Evolutionary conservation across 306 rosid genomes (phyloP).

Genomic region (Cicer arietinum): DNA sequence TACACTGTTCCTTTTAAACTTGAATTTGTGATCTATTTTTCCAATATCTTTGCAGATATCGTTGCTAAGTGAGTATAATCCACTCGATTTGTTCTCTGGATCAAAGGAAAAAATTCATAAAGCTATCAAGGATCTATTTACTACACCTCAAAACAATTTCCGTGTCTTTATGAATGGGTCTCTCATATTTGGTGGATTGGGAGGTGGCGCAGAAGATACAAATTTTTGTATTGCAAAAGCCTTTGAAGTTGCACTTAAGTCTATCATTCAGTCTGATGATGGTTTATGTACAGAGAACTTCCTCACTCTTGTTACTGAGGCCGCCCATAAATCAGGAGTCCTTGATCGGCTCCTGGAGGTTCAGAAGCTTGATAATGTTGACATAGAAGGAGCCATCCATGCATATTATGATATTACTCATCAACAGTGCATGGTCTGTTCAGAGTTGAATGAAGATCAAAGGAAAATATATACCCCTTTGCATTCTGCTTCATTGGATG

Average conservation of each 20-base stretch:
- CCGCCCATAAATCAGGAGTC: constrained; percentile 64
- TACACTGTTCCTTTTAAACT: constrained; percentile 8
- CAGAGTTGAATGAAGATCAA: constrained; percentile 59
- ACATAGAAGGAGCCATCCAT: constrained; percentile 93
- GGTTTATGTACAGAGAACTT: constrained; percentile 66
- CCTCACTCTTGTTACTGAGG: constrained; percentile 74
- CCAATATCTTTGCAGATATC: constrained; percentile 64
- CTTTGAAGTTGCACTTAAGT: constrained; percentile 84
- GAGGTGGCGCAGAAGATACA: constrained; percentile 73
- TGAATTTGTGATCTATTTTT: constrained; percentile 36
- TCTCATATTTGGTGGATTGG: constrained; percentile 82
- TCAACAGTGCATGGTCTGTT: constrained; percentile 75
- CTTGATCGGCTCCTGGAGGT: constrained; percentile 75
- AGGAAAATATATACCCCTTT: constrained; percentile 56
- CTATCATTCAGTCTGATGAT: constrained; percentile 62
- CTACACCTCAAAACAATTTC: constrained; percentile 92
- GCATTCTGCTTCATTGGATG: constrained; percentile 81
- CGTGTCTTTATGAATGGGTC: constrained; percentile 89
- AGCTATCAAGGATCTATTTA: constrained; percentile 79
- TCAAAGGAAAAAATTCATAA: constrained; percentile 76
- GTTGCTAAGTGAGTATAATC: constrained; percentile 74
- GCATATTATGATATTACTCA: constrained; percentile 77
- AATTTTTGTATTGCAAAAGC: constrained; percentile 57
- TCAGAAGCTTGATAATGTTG: constrained; percentile 85
- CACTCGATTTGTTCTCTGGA: constrained; percentile 89